phyloP scores from a whole-genome alignment of 2,329 filamentous ascomycete genomes.

The Fusarium tanahbumbuense region DNA sequence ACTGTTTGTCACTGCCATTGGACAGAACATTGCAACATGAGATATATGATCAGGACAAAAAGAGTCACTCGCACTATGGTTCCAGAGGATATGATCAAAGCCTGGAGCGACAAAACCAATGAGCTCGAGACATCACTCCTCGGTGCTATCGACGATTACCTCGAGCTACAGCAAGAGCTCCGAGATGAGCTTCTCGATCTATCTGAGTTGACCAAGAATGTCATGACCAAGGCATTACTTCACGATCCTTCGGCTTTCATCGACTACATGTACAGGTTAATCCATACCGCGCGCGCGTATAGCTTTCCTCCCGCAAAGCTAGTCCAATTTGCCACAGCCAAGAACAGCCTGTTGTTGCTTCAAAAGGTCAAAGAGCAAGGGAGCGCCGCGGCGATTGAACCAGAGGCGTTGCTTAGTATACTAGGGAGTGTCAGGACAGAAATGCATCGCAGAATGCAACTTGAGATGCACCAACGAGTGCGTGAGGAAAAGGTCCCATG shows the following conservation, averaged over 20 bases:
- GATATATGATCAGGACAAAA: background rate
- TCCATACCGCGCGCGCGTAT: background rate
- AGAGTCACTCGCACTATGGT: background rate
- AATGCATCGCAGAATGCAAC: background rate
- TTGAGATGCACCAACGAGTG: conserved; percentile 5
- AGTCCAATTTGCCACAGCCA: background rate
- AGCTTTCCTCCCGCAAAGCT: background rate
- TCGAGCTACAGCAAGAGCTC: background rate
- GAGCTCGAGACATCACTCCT: background rate
- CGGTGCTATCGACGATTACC: background rate
- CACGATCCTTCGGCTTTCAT: background rate
- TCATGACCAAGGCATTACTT: background rate
- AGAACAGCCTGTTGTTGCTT: background rate
- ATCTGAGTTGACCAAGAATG: background rate
- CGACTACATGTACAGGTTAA: background rate
- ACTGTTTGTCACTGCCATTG: background rate
- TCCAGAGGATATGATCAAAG: background rate
- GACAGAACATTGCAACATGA: background rate
- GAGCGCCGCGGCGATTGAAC: background rate
- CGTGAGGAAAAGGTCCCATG: background rate
- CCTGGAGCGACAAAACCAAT: background rate
- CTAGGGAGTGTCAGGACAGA: background rate
- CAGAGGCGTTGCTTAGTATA: background rate
- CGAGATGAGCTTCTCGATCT: background rate
- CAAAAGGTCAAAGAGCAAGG: background rate